Evolutionary conservation across 495 filamentous ascomycete species (phyloP).

Genomic region (Hyaloscypha hepaticicola): DNA sequence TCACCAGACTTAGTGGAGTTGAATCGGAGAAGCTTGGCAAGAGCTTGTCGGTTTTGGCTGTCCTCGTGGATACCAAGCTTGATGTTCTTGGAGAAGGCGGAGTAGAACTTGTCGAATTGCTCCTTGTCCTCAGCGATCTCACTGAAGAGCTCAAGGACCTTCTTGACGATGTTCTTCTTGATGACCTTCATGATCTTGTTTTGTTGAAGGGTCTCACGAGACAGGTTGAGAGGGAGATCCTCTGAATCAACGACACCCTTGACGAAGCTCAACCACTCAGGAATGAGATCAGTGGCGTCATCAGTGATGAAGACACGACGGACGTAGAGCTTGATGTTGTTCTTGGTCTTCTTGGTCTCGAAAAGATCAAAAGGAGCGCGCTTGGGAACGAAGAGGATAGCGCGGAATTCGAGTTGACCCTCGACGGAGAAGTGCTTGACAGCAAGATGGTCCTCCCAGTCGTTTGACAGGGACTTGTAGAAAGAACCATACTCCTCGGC

Average conservation of each 20-base stretch:
- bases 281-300: constrained; percentile 97
- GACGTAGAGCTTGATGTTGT: constrained; percentile 99
- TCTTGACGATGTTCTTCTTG: constrained; percentile 99
- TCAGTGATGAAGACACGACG: constrained; percentile 99
- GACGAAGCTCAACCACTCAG: constrained; percentile 98
- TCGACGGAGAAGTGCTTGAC: constrained; percentile 99
- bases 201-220: constrained; percentile 99
- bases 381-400: constrained; percentile 99
- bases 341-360: constrained; percentile 99
- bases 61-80: constrained; percentile 99
- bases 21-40: constrained; percentile 98
- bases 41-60: constrained; percentile 87
- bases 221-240: constrained; percentile 97
- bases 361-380: constrained; percentile 99
- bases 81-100: constrained; percentile 99
- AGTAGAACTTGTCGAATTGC: constrained; percentile 99
- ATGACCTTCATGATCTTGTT: constrained; percentile 99
- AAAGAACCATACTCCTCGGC: constrained; percentile 97
- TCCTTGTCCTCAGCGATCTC: constrained; percentile 99
- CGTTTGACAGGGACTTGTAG: constrained; percentile 99
- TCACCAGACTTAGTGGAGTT: constrained; percentile 98
- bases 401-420: constrained; percentile 99
- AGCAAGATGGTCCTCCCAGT: constrained; percentile 99
- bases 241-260: constrained; percentile 99
- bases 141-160: constrained; percentile 97